Evolutionary conservation across 2,329 filamentous ascomycete species (phyloP), one percentile per base, ranked within the genome.

Genomic region (Lachnellula subtilissima): DNA sequence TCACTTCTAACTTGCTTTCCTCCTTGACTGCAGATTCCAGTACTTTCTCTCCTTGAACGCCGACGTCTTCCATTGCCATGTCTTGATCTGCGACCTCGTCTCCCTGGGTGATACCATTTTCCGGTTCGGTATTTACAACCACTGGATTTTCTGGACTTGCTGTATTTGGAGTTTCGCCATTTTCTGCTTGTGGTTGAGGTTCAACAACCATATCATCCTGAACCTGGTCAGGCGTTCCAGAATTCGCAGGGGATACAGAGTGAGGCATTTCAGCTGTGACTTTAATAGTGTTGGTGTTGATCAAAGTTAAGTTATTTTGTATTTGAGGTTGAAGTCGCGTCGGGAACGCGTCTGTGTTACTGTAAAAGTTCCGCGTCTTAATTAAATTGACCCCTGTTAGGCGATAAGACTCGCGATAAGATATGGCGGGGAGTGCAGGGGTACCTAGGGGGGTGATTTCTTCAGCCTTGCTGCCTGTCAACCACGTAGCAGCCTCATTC

Each of bases 1-100:
- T 83, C 46, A 77, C 71, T 42, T 79, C 75, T 23, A 76, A 73
- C 57, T 77, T 76, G 5, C 36, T 37, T 15, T 46, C 52, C 42
- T 48, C 43, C 28, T 47, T 32, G 22, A 22, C 25, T 17, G 35
- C 32, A 28, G 39, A 32, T 36, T 45, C 42, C 22, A 43, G 45
- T n/a, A 32, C 42, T 32, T 45, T 46, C 32, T 58, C 53, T 19
- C 50, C 57, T 52, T 61, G 43, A 15, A 54, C 37, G 19, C 50
- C 55, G 15, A 47, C 57, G 40, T 58, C 57, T 48, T 40, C 66
- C 62, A 67, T 66, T 5, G 58, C 62, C 54, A 66, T 64, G 51
- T 67, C 67, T 19, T 65, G 53, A 36, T 66, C 62, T 25, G 52
- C 47, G 3, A 48, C 48, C 15, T 63, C 58, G 43, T 39, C 56